Evolutionary conservation across 371 early-diverging fungal species (phyloP), one percentile per base, ranked within the genome.

Genomic region (Syncephalastrum contaminatum): DNA sequence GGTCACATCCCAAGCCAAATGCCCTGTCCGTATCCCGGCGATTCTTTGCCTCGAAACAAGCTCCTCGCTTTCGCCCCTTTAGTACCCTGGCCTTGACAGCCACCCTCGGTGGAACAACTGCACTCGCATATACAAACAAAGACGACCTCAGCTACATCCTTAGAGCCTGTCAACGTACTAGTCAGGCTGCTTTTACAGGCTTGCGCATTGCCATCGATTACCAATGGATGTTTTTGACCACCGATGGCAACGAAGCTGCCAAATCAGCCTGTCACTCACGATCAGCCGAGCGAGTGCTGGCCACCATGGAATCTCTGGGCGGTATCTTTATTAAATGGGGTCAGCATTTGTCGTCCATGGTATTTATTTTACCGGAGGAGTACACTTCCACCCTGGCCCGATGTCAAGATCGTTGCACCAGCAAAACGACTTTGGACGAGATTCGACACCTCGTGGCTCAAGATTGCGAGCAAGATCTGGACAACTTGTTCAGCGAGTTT

Each of bases 281-380:
- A 1, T 70, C 72, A 46, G 93, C 94, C 0, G 68, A 85, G 2
- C 55, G 82, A 49, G 63, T 92, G 3, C 59, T 89, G 18, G 62
- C 64, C 24, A 81, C 85, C 12, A 73, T 84, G 42, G 63, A 73
- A 58, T 69, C 64, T 43, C 82, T 88, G 42, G 94, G 93, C 19
- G 96, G 97, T 5, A 87, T 95, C 30, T 97, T 94, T 65, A 89
- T 97, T 62, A 97, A 97, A 63, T 78, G 96, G 48, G 95, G 95
- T 2, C 96, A 96, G 64, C 94, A 96, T 72, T 73, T 94, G 0
- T 82, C 92, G 18, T 90, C 95, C 16, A 77, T 96, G 81, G 82
- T 83, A 14, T 95, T 92, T 58, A 69, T 95, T 15, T 75, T 97
- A 6, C 98, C 98, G 4, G 57, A 58, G 4, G 97, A 98, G 67